These are phyloP conservation scores for Penicillium sp. DNA, from an alignment of 2,329 filamentous ascomycete genomes.

Conservation along the genomic window DNA sequence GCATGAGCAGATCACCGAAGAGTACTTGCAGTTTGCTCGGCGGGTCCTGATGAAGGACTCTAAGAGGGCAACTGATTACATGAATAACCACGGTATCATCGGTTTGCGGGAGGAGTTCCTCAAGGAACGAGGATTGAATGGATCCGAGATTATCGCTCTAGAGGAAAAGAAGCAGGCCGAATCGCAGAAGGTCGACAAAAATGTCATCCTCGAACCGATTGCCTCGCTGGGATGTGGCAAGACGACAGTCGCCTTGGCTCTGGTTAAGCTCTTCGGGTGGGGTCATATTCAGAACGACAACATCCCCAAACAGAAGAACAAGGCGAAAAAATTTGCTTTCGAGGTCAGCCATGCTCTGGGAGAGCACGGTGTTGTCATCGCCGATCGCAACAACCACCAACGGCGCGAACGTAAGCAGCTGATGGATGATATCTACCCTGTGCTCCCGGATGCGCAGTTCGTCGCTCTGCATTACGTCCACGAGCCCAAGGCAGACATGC, in stretches of 20 bases:
- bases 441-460: constrained; percentile 63
- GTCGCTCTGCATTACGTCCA: constrained; percentile 90
- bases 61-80: constrained; percentile 67
- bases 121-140: constrained; percentile 75
- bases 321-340: constrained; percentile 74
- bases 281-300: constrained; percentile 97
- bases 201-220: constrained; percentile 83
- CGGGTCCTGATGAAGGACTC: constrained; percentile 68
- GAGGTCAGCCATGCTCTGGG: constrained; percentile 65
- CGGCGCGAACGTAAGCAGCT: constrained; percentile 84
- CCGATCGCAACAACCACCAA: constrained; percentile 93
- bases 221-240: constrained; percentile 96
- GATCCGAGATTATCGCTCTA: constrained; percentile 81
- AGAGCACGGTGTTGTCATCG: constrained; percentile 70
- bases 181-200: constrained; percentile 53
- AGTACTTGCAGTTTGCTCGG: constrained; percentile 81
- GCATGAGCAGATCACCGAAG: constrained; percentile 82
- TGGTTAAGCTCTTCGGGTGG: constrained; percentile 82
- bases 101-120: constrained; percentile 84
- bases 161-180: constrained; percentile 48
- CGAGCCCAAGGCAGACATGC: constrained; percentile 56
- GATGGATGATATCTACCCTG: constrained; percentile 68
- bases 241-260: constrained; percentile 81
- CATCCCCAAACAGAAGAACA: constrained; percentile 70
- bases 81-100: constrained; percentile 92